A percentile compares a stretch with the other conserved stretches of the same genome.
Conservation (phyloP, 208 protist genomes). For the Porcisia hertigi region DNA sequence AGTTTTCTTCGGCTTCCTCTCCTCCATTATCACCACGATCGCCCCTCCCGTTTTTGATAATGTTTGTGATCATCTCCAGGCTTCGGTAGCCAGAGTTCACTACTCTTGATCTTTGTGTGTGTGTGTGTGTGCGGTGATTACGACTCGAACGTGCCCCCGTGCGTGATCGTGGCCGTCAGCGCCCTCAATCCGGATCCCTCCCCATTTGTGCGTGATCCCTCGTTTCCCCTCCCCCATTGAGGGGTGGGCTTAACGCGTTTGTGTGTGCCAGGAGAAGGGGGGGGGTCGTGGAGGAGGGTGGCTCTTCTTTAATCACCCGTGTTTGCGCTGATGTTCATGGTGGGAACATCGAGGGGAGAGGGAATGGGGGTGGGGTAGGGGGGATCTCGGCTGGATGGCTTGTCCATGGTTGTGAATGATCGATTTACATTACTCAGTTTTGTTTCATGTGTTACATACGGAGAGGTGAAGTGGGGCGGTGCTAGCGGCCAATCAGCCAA, state of each 20-base stretch:
- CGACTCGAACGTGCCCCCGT: neutral
- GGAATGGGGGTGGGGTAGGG: neutral
- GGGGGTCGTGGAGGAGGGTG: neutral
- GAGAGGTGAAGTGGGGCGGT: neutral
- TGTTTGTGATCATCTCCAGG: neutral
- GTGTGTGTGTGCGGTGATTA: neutral
- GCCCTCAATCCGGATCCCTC: neutral
- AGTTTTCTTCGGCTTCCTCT: too few relatives aligned
- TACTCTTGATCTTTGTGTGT: neutral
- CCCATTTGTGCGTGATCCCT: neutral
- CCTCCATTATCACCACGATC: neutral
- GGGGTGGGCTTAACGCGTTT: neutral
- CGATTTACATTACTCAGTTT: neutral
- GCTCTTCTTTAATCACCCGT: slow-evolving; percentile 1
- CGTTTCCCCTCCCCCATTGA: neutral
- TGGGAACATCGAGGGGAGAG: neutral
- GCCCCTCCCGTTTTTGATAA: too few relatives aligned
- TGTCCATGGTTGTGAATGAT: neutral
- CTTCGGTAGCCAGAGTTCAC: too few relatives aligned
- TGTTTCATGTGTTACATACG: neutral
- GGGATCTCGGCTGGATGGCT: neutral
- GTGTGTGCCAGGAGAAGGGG: neutral
- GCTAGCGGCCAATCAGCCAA: neutral
- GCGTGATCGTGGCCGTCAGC: neutral
- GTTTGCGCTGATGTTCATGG: neutral